phyloP scores from a whole-genome alignment of 305 asterid species.

The Solanum aculeatissimum region DNA sequence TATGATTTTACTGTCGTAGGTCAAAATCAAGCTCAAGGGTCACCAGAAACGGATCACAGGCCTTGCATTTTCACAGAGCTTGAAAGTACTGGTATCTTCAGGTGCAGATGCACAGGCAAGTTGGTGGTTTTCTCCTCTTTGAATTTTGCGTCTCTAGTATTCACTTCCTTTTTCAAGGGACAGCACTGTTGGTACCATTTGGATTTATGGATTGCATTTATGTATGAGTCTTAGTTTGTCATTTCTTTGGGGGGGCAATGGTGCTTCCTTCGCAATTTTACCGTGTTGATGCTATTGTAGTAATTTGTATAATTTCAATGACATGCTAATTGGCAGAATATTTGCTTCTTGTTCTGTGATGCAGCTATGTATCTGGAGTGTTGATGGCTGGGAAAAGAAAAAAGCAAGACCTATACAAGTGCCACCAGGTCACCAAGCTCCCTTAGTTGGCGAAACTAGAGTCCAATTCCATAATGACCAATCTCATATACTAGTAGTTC shows the following conservation, averaged over 20 bases:
- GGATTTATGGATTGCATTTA: not conserved
- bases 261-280: not conserved
- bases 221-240: not conserved
- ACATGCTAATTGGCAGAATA: not conserved
- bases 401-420: conserved; percentile 71
- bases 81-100: conserved; percentile 84
- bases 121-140: not conserved
- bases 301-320: not conserved
- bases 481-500: conserved; percentile 79
- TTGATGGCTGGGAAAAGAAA: conserved; percentile 98
- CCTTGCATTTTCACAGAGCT: conserved; percentile 87
- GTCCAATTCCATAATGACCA: conserved; percentile 96
- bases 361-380: conserved; percentile 84
- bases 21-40: conserved; percentile 91
- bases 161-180: not conserved
- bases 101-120: conserved; percentile 99
- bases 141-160: not conserved
- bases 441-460: conserved; percentile 75
- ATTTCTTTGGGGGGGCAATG: not conserved
- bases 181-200: not conserved
- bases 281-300: not conserved
- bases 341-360: conserved; percentile 5
- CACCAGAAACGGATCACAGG: conserved; percentile 95
- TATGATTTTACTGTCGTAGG: conserved; percentile 26
- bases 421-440: conserved; percentile 60